Base-by-base conservation (phyloP, 2,329 filamentous ascomycete species). In the Pyrenochaeta sp. region DNA sequence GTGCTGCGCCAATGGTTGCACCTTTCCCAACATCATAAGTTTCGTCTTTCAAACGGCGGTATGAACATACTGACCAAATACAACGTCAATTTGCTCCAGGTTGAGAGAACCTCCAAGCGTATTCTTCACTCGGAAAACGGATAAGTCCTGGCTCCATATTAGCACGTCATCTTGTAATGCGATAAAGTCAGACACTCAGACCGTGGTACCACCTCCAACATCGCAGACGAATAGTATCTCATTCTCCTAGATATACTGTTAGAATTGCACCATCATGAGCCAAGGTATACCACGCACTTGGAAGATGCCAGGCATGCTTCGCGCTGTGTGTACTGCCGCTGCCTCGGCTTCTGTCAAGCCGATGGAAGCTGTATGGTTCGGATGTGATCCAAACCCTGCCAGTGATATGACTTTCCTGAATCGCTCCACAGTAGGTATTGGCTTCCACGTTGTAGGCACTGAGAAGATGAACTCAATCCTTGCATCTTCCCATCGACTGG, bases 381-480 rank as follows among this genome's bases (percentile, higher is more conserved):
- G 54, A 24, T 61, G 56, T 3, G 60, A 52, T 2, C 82, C 84
- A 58, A 86, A 87, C 0, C 84, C 84, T 1, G 83, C 81, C 9
- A 77, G 69, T 2, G 68, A 64, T 2, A 86, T 80, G 24, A 83
- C 79, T 1, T 68, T 66, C 55, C 83, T 81, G 71, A 85, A 86
- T 5, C 68, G 71, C 66, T 86, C 84, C 52, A 86, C 81, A 2
- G 82, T 80, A 4, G 78, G 77, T 59, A 82, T 76, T 1, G 75
- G 81, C 5, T 77, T 79, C 84, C 84, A 87, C 0, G 84, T 86
- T 1, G 85, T 86, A 0, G 85, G 85, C 1, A 86, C 83, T 39
- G 82, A 84, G 69, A 86, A 86, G 8, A 86, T 72, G 62, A 86
- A 87, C 43, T 82, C 79, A 2, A 86, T 81, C 0, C 72, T 73